These are phyloP conservation scores for Centella asiatica DNA, from an alignment of 129 eudicot species.

Conservation along the genomic window DNA sequence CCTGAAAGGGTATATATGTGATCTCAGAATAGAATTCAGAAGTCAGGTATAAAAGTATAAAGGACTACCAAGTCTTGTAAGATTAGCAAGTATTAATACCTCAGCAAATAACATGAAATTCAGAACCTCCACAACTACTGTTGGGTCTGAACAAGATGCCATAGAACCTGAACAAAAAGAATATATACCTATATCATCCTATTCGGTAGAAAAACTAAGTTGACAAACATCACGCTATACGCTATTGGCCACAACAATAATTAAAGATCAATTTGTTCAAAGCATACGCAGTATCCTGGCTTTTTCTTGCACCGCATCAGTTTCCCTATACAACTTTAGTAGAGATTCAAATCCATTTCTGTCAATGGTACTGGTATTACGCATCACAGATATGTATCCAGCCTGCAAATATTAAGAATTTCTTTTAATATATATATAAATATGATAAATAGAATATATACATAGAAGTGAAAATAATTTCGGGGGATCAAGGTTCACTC, in stretches of 20 bases:
- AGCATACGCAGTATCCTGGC: constrained; percentile 36
- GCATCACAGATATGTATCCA: constrained; percentile 34
- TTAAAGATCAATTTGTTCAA: background rate
- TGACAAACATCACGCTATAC: background rate
- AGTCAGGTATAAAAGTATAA: background rate
- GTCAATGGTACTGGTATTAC: constrained; percentile 25
- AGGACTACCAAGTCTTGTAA: background rate
- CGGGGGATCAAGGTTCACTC: constrained; percentile 18
- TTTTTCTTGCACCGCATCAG: constrained; percentile 36
- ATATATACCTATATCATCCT: background rate
- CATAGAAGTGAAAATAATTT: background rate
- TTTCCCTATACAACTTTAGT: constrained; percentile 36
- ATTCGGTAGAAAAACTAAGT: constrained; percentile 8
- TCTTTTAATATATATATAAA: background rate
- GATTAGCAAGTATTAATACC: constrained; percentile 14
- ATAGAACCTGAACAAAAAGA: constrained; percentile 23
- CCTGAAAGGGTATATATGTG: constrained; percentile 16
- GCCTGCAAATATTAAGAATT: constrained; percentile 26
- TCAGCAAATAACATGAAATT: constrained; percentile 37
- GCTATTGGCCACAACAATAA: background rate
- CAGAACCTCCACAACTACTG: constrained; percentile 30
- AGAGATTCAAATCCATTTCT: constrained; percentile 33
- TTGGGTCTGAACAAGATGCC: constrained; percentile 38
- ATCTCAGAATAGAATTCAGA: background rate
- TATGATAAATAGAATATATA: too few species aligned